A percentile compares a stretch with the other conserved stretches of the same genome.
phyloP scores from a whole-genome alignment of 2,329 filamentous ascomycete species.

The Bimuria novae-zelandiae region DNA sequence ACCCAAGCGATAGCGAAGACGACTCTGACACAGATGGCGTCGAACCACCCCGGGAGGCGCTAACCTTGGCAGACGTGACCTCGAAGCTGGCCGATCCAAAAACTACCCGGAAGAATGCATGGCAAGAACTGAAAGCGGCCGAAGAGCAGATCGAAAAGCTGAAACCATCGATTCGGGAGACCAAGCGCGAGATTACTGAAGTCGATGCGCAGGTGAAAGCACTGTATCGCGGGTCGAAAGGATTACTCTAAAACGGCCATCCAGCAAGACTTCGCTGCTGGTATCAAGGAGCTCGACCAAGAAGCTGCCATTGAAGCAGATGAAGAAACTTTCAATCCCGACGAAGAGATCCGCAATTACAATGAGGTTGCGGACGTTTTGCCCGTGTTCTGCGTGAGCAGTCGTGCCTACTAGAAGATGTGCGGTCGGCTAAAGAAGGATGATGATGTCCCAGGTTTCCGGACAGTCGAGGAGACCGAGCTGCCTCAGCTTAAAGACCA shows the following conservation, averaged over 20 bases:
- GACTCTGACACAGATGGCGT: slow-evolving; percentile 28
- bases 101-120: slow-evolving; percentile 49
- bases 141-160: slow-evolving; percentile 39
- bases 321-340: slow-evolving; percentile 59
- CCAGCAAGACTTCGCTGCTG: slow-evolving; percentile 62
- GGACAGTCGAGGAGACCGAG: slow-evolving; percentile 59
- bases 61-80: slow-evolving; percentile 49
- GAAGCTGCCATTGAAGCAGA: slow-evolving; percentile 60
- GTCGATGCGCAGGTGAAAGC: slow-evolving; percentile 44
- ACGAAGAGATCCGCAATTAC: slow-evolving; percentile 62
- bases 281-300: slow-evolving; percentile 64
- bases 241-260: slow-evolving; percentile 60
- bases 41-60: slow-evolving; percentile 34
- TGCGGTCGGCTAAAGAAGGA: slow-evolving; percentile 60
- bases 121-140: slow-evolving; percentile 33
- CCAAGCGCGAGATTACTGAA: slow-evolving; percentile 34
- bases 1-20: slow-evolving; percentile 29
- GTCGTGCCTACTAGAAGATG: slow-evolving; percentile 66
- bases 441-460: slow-evolving; percentile 58
- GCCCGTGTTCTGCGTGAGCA: slow-evolving; percentile 68
- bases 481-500: slow-evolving; percentile 64
- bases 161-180: slow-evolving; percentile 28
- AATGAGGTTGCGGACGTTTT: slow-evolving; percentile 59
- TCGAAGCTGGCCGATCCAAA: slow-evolving; percentile 52
- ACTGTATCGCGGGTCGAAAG: slow-evolving; percentile 61